Conservation (phyloP, 176 grass and related monocot species). For the Phragmites australis region DNA sequence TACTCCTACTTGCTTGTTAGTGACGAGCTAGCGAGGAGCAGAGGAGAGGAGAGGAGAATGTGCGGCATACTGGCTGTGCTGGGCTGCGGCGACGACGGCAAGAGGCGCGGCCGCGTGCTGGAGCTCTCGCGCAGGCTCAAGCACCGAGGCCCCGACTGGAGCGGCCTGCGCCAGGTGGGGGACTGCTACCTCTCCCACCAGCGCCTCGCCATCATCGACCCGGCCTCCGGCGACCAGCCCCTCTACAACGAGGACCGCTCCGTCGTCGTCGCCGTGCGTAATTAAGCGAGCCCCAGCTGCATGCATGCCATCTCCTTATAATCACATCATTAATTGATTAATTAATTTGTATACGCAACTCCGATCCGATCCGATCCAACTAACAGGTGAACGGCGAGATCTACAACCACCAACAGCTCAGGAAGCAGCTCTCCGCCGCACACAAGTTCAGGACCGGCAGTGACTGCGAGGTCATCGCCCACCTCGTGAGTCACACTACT, state of each 20-base stretch:
- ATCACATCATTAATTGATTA: too few species aligned
- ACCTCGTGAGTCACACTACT: conserved; percentile 47
- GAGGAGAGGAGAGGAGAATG: conserved; percentile 22
- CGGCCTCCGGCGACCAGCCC: conserved; percentile 80
- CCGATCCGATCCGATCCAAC: too few species aligned
- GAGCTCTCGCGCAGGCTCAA: conserved; percentile 80
- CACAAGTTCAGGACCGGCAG: conserved; percentile 79
- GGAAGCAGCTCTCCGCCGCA: conserved; percentile 9
- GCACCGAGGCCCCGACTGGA: conserved; percentile 76
- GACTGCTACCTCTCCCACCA: conserved; percentile 74
- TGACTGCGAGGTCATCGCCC: conserved; percentile 76
- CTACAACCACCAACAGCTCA: conserved; percentile 72
- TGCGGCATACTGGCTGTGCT: conserved; percentile 68
- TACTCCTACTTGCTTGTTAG: too few species aligned
- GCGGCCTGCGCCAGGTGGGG: conserved; percentile 50
- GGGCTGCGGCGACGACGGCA: conserved; percentile 39
- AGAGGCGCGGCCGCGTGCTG: conserved; percentile 48
- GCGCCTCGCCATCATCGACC: conserved; percentile 72
- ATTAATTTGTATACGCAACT: too few species aligned
- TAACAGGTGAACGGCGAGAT: conserved; percentile 90
- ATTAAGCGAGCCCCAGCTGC: too few species aligned
- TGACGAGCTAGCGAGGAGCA: too few species aligned
- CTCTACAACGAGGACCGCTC: conserved; percentile 77
- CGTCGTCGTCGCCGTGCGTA: conserved; percentile 49
- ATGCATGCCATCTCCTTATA: too few species aligned